phyloP scores from a whole-genome alignment of 495 filamentous ascomycete species.

The Cryomyces minteri region DNA sequence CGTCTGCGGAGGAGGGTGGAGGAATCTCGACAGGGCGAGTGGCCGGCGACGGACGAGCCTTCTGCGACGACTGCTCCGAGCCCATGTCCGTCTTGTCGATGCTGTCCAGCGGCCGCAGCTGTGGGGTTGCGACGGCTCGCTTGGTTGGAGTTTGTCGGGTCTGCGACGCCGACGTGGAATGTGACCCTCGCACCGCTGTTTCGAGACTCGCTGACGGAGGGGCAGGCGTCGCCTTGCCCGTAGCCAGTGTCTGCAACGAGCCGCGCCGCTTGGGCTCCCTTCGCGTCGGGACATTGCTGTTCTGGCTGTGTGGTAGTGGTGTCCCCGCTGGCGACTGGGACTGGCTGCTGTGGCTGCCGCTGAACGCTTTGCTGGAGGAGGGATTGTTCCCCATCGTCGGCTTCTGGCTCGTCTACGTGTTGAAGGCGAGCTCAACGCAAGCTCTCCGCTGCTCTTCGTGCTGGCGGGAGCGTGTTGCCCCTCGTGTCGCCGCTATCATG shows the following conservation, averaged over 20 bases:
- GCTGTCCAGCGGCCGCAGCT: slow-evolving; percentile 4
- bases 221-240: slow-evolving; percentile 13
- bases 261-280: slow-evolving; percentile 16
- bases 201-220: slow-evolving; percentile 16
- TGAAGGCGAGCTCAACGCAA: background rate
- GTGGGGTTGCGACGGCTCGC: slow-evolving; percentile 8
- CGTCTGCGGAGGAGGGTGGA: background rate
- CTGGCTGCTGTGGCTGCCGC: too few relatives aligned
- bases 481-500: too few relatives aligned
- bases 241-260: slow-evolving; percentile 12
- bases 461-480: background rate
- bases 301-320: background rate
- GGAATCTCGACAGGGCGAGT: background rate
- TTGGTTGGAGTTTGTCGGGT: background rate
- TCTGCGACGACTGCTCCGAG: slow-evolving; percentile 4
- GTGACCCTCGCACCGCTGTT: slow-evolving; percentile 10
- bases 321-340: background rate
- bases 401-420: background rate
- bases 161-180: background rate
- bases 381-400: background rate
- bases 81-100: slow-evolving; percentile 4
- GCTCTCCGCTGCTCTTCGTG: background rate
- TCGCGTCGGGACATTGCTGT: background rate
- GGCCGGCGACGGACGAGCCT: background rate
- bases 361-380: too few relatives aligned